Percentiles rank a stretch among this genome's conserved stretches.
Conservation (phyloP, 148 eudicot genomes). For the Silene uniflora region DNA sequence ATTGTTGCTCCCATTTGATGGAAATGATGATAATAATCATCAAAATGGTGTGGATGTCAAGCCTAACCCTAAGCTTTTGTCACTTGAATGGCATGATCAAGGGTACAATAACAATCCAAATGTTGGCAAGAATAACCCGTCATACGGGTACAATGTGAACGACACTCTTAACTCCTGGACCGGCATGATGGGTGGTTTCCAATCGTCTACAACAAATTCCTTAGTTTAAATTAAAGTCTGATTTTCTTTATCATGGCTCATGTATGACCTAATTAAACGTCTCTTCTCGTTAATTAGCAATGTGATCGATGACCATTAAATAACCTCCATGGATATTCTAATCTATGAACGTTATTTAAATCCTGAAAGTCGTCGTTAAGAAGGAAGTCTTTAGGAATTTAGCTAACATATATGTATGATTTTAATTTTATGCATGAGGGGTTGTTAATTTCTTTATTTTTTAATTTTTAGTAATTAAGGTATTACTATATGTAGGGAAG, state of each 20-base stretch:
- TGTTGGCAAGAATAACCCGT: conserved; percentile 29
- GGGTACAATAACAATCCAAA: conserved; percentile 27
- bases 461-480: background rate
- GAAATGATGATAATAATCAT: conserved; percentile 32
- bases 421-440: background rate
- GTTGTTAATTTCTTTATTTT: background rate
- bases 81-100: conserved; percentile 79
- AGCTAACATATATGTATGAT: background rate
- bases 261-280: background rate
- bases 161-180: conserved; percentile 50
- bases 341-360: conserved; percentile 7
- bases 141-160: conserved; percentile 44
- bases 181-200: conserved; percentile 54
- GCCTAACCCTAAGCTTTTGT: conserved; percentile 68
- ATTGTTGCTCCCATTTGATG: conserved; percentile 40
- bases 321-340: background rate
- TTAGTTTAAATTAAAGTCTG: conserved; percentile 29
- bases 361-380: background rate
- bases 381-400: background rate
- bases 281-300: background rate
- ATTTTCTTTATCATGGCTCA: background rate
- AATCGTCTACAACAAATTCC: conserved; percentile 57
- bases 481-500: conserved; percentile 10
- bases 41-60: conserved; percentile 53
- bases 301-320: conserved; percentile 4